Base-by-base conservation (phyloP, 148 eudicot species). In the Arbutus unedo region DNA sequence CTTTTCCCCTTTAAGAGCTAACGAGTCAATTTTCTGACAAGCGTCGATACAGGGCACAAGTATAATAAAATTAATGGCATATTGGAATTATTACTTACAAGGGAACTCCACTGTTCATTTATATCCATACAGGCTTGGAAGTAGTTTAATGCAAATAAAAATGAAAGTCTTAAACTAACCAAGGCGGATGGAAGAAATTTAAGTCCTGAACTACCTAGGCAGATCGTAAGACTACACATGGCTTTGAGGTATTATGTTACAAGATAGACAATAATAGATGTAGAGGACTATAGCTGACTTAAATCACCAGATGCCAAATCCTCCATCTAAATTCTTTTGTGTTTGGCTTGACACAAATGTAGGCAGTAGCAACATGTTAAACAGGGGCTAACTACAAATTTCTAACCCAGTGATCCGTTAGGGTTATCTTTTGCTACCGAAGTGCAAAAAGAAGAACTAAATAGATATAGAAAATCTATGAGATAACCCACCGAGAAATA, bases 401-500 rank as follows among this genome's bases (percentile, higher is more conserved):
- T 21, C 5, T 13, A 23, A 9, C 5, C 10, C 18, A 21, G 60
- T 3, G 21, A 21, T 78, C 8, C 47, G 21, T 18, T 10, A 57
- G 67, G 54, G 19, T 10, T 11, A 45, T 5, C n/a, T 64, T 23
- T 10, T 47, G 8, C 64, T 23, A 47, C 21, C 18, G 6, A 7
- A 31, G 23, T 21, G 8, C 38, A 13, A 67, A 80, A 14, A 53
- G 21, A 21, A 49, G 31, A 81, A 31, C 54, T 51, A 81, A 81
- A 21, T 3, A 81, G 68, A 19, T 41, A 38, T 2, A 10, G 15
- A 57, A 76, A 82, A 79, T 43, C 15, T 75, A 60, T 23, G 68
- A 81, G 53, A 82, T 43, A 74, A 82, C 85, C 48, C 85, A 94
- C 99, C 98, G 89, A 67, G 99, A 94, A 85, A 87, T 85, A 81